Percentiles rank a stretch among this genome's conserved stretches.
Conservation (phyloP, 768 basidiomycete genomes). For the Rhizopogon salebrosus region DNA sequence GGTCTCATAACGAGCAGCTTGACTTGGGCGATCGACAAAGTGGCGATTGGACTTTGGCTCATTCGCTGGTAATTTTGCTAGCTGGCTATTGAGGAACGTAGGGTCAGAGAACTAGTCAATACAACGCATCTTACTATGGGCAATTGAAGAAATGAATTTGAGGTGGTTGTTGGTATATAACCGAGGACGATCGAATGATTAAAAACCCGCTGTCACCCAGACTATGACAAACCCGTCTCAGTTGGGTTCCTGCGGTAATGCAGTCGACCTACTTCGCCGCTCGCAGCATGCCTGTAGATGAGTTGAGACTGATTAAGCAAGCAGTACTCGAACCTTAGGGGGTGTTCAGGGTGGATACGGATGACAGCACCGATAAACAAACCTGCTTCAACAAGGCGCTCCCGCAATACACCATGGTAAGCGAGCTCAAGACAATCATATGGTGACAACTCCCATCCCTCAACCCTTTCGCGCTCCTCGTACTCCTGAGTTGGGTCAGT, state of each 20-base stretch:
- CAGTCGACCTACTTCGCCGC: constrained; percentile 61
- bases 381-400: constrained; percentile 56
- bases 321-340: constrained; percentile 77
- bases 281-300: constrained; percentile 67
- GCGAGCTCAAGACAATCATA: constrained; percentile 68
- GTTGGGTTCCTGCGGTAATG: not conserved
- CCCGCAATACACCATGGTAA: constrained; percentile 64
- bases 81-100: constrained; percentile 19
- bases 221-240: constrained; percentile 30
- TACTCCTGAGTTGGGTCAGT: constrained; percentile 73
- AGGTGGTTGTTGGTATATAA: constrained; percentile 41
- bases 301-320: constrained; percentile 69
- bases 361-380: constrained; percentile 13
- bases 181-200: constrained; percentile 62
- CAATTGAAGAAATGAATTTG: constrained; percentile 32
- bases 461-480: constrained; percentile 56
- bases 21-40: constrained; percentile 33
- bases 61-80: constrained; percentile 29
- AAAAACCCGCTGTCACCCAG: constrained; percentile 78
- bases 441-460: constrained; percentile 67
- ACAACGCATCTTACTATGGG: constrained; percentile 19
- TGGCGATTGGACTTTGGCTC: constrained; percentile 3
- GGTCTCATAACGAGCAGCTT: constrained; percentile 40
- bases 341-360: not conserved
- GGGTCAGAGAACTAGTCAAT: not conserved